Base-by-base conservation (phyloP, 2,329 filamentous ascomycete genomes). In the Pseudogymnoascus sp. region DNA sequence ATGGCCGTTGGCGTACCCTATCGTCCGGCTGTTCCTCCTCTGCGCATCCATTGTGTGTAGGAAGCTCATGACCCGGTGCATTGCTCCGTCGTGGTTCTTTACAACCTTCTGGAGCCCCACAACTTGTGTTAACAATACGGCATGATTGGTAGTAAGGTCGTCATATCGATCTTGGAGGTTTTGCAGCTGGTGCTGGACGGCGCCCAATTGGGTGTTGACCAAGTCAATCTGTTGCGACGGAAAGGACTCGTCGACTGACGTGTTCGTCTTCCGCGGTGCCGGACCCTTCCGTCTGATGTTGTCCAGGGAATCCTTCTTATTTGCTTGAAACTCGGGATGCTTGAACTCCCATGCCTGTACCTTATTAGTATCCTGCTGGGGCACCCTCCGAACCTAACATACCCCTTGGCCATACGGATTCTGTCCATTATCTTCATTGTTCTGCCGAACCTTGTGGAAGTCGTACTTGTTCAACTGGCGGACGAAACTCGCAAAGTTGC, bases 401-500 rank as follows among this genome's bases (percentile, higher is more conserved):
- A 95, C 91, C 76, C 89, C 89, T 66, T 88, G 81, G 17, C 91
- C 91, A 71, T 96, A 96, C 6, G 88, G 88, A 63, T 90, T 91
- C 70, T 90, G 84, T 26, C 88, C 89, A 70, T 84, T 91, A 72
- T 96, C 91, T 72, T 96, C 91, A 68, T 91, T 96, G 71, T 93
- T 90, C 72, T 89, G 90, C 68, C 95, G 86, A 67, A 97, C 93
- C 81, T 99, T 99, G 81, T 99, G 95, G 70, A 99, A 99, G 74
- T 96, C 93, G 76, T 96, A 97, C 75, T 97, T 97, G 80, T 97
- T 97, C 64, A 97, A 80, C 75, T 97, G 93, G 59, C 93, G 89
- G 64, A 97, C 93, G 74, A 97, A 97, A 77, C 92, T 96, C 33
- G 93, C 93, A 79, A 97, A 97, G 75, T 97, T 97, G 83, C 91